A percentile compares a stretch with the other conserved stretches of the same genome.
Conservation (phyloP, 2,329 filamentous ascomycete genomes). For the Colletotrichum chrysophilum region DNA sequence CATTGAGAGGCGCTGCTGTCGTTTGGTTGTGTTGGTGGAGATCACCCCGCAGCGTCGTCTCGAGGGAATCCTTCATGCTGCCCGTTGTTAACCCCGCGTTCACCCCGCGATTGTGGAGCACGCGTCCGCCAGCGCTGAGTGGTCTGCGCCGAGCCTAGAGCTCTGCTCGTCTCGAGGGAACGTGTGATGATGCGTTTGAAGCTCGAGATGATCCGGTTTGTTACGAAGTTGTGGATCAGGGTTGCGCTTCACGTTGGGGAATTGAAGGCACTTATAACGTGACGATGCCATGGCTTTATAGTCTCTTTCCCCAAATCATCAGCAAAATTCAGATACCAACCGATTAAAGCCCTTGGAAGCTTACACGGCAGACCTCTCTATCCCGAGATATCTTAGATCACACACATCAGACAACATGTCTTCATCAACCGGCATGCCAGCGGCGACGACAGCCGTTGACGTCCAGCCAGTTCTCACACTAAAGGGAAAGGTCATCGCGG, state of each 20-base stretch:
- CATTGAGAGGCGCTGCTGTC: neutral
- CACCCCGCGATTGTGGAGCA: constrained; percentile 13
- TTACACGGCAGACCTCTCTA: neutral
- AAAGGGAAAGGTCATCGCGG: constrained; percentile 42
- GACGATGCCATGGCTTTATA: neutral
- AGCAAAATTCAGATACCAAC: neutral
- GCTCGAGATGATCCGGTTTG: neutral
- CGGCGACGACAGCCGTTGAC: neutral
- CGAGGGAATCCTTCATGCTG: neutral
- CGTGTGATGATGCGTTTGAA: neutral
- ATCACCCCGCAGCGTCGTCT: constrained; percentile 13
- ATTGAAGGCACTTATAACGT: neutral
- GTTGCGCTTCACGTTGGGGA: neutral
- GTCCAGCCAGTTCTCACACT: constrained; percentile 28
- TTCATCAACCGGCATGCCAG: neutral
- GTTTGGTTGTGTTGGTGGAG: neutral
- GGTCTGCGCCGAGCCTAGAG: neutral
- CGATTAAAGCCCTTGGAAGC: neutral
- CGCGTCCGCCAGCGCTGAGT: neutral
- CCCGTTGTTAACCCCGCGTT: neutral
- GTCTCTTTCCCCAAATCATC: neutral
- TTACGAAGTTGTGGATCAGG: neutral
- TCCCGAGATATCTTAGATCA: neutral
- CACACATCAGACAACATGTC: neutral
- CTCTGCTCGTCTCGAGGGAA: constrained; percentile 8